Evolutionary conservation across 495 filamentous ascomycete species (phyloP).

Genomic region (Cenococcum geophilum): DNA sequence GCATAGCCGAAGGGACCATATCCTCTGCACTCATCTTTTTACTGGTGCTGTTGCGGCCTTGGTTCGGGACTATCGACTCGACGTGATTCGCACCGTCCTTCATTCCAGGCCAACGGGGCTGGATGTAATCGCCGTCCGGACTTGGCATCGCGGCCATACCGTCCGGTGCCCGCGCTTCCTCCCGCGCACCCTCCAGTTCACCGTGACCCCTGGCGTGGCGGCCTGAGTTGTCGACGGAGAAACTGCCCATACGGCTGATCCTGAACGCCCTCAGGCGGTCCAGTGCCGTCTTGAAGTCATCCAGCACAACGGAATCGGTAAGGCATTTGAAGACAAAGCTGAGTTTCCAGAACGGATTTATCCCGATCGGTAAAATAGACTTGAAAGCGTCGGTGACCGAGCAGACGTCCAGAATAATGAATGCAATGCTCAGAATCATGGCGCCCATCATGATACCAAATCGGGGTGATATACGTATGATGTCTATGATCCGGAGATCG

Average conservation of each 20-base stretch:
- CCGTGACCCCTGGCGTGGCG: constrained; percentile 15
- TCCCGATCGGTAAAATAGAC: constrained; percentile 32
- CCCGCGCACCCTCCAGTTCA: constrained; percentile 20
- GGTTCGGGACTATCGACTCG: constrained; percentile 13
- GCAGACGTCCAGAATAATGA: constrained; percentile 49
- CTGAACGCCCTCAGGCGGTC: constrained; percentile 39
- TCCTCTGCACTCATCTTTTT: constrained; percentile 18
- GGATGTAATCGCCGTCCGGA: constrained; percentile 20
- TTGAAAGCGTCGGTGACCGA: constrained; percentile 34
- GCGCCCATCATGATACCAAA: constrained; percentile 52
- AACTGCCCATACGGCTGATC: constrained; percentile 30
- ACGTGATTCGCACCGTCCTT: constrained; percentile 13
- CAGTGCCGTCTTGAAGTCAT: constrained; percentile 58
- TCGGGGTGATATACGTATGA: constrained; percentile 48
- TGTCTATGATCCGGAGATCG: constrained; percentile 44
- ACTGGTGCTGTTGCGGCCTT: not conserved
- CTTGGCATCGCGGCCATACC: constrained; percentile 9
- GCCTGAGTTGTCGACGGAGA: constrained; percentile 24
- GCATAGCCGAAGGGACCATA: constrained; percentile 17
- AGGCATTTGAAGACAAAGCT: constrained; percentile 56
- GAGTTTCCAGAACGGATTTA: constrained; percentile 49
- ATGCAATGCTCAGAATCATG: constrained; percentile 51
- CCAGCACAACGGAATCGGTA: constrained; percentile 53
- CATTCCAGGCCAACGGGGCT: constrained; percentile 17
- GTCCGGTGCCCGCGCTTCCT: constrained; percentile 12